Evolutionary conservation across 2,329 filamentous ascomycete species (phyloP).

Genomic region (Dryadomyces sulphureus): DNA sequence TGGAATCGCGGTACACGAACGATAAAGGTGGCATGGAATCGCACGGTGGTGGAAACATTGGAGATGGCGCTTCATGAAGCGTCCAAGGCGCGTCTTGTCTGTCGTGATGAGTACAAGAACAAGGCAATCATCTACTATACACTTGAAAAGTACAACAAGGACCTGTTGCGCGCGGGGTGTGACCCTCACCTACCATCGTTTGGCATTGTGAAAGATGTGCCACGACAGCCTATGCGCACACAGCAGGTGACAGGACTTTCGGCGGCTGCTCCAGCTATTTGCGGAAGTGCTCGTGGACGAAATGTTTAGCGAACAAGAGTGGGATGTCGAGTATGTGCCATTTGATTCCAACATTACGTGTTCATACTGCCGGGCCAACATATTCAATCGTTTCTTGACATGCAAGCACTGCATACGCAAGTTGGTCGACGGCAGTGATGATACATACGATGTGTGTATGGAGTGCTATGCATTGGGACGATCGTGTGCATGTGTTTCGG

Average conservation of each 20-base stretch:
- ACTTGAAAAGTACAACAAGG: slow-evolving; percentile 60
- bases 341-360: slow-evolving; percentile 91
- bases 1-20: slow-evolving; percentile 96
- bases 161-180: slow-evolving; percentile 40
- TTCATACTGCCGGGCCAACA: slow-evolving; percentile 88
- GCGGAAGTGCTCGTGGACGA: slow-evolving; percentile 71
- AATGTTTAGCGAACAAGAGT: slow-evolving; percentile 63
- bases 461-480: slow-evolving; percentile 97
- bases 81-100: slow-evolving; percentile 78
- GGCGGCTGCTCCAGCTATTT: slow-evolving; percentile 62
- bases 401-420: slow-evolving; percentile 69
- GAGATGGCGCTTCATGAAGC: slow-evolving; percentile 77
- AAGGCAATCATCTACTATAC: slow-evolving; percentile 91
- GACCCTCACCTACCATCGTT: slow-evolving; percentile 27
- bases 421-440: slow-evolving; percentile 51
- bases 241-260: slow-evolving; percentile 75
- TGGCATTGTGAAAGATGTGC: slow-evolving; percentile 29
- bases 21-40: slow-evolving; percentile 97
- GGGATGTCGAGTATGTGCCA: slow-evolving; percentile 56
- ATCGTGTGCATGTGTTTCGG: slow-evolving; percentile 78
- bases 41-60: slow-evolving; percentile 82
- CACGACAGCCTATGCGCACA: slow-evolving; percentile 26
- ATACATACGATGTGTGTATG: slow-evolving; percentile 94
- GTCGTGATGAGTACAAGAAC: slow-evolving; percentile 96
- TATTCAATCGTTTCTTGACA: slow-evolving; percentile 92